Percentiles rank a stretch among this genome's conserved stretches.
phyloP scores from a whole-genome alignment of 306 rosid genomes.

The Citrullus colocynthis region DNA sequence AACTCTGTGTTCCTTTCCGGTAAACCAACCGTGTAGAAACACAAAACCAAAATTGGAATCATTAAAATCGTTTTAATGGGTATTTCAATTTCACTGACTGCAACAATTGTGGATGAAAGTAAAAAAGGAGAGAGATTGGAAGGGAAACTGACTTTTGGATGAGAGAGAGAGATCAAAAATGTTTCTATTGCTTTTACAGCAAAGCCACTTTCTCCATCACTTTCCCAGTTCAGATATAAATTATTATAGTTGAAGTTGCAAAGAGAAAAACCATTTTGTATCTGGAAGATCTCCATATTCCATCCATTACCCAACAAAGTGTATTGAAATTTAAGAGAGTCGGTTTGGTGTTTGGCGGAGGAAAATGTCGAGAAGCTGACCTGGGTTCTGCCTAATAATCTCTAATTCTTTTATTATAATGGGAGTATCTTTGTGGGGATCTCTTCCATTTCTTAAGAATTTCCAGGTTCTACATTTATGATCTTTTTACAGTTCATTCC shows the following conservation, averaged over 20 bases:
- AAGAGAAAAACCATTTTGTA: neutral
- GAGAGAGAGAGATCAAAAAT: conserved; percentile 5
- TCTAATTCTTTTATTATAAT: neutral
- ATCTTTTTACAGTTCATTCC: conserved; percentile 62
- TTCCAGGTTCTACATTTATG: conserved; percentile 30
- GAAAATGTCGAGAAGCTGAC: neutral
- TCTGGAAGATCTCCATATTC: neutral
- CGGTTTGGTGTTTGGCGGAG: neutral
- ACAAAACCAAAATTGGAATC: neutral
- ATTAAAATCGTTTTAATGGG: neutral
- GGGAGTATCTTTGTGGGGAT: conserved; percentile 2
- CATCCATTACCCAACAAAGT: neutral
- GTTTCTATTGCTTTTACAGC: conserved; percentile 9
- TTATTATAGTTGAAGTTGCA: neutral
- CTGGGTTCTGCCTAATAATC: neutral
- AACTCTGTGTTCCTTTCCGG: neutral
- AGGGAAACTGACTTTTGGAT: neutral
- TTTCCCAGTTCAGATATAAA: neutral
- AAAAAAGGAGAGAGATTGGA: neutral
- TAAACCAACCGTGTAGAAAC: neutral
- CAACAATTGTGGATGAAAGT: neutral
- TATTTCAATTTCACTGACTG: neutral
- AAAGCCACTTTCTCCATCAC: conserved; percentile 8
- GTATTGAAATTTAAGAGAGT: neutral
- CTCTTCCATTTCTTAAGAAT: neutral